Conservation (phyloP, 1,139 yeast genomes). For the Yamadazyma spencermartinsiae region DNA sequence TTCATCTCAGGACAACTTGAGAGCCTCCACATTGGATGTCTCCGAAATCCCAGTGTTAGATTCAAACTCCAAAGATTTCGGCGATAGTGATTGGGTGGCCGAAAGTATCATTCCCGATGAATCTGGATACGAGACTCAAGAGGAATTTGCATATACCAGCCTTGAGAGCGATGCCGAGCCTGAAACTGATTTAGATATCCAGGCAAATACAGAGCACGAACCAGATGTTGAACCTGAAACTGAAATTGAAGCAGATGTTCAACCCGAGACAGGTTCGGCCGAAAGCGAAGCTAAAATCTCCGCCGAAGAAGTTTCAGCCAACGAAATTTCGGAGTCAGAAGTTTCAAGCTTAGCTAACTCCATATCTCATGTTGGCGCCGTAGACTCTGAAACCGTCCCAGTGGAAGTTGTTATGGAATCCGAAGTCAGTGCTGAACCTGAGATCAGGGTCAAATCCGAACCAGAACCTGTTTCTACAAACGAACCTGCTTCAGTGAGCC, state of each 20-base stretch:
- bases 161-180: conserved; percentile 1
- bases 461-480: too few relatives aligned
- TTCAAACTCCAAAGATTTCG: too few relatives aligned
- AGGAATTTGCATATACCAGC: not conserved
- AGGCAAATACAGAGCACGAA: conserved; percentile 3
- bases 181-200: too few relatives aligned
- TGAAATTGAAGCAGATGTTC: conserved; percentile 6
- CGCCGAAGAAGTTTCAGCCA: not conserved
- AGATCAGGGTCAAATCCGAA: too few relatives aligned
- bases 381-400: conserved; percentile 1
- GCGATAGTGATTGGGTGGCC: too few relatives aligned
- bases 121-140: not conserved
- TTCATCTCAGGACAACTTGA: too few relatives aligned
- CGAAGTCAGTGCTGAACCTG: too few relatives aligned
- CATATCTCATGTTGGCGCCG: not conserved
- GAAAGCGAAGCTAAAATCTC: not conserved
- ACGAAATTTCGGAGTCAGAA: not conserved
- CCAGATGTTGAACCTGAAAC: conserved; percentile 3
- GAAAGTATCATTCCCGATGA: not conserved
- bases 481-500: conserved; percentile 3
- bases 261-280: not conserved
- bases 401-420: too few relatives aligned
- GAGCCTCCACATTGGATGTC: too few relatives aligned
- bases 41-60: too few relatives aligned
- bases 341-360: too few relatives aligned